Evolutionary conservation across 768 basidiomycete species (phyloP).

Genomic region (Cystobasidium ongulense): DNA sequence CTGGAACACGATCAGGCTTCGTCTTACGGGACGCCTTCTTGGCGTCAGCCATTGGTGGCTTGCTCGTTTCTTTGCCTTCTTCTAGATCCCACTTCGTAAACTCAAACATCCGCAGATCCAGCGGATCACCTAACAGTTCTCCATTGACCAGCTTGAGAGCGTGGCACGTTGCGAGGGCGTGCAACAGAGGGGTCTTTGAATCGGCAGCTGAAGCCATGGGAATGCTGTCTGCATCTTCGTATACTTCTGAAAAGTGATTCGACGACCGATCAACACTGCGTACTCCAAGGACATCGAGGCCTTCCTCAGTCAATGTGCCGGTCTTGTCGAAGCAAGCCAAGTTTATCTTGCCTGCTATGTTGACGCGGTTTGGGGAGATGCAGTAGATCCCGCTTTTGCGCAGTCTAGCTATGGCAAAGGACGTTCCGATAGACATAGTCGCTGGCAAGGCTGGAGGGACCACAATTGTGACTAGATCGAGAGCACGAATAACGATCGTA

Average conservation of each 20-base stretch:
- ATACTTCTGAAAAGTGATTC: conserved; percentile 78
- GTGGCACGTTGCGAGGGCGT: conserved; percentile 93
- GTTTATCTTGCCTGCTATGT: conserved; percentile 90
- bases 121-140: conserved; percentile 82
- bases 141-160: conserved; percentile 83
- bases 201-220: conserved; percentile 55
- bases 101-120: conserved; percentile 96
- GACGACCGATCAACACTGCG: conserved; percentile 67
- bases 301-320: conserved; percentile 95
- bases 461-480: conserved; percentile 92
- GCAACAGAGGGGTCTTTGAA: conserved; percentile 70
- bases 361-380: conserved; percentile 90
- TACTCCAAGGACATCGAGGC: conserved; percentile 90
- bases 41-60: conserved; percentile 43
- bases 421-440: conserved; percentile 91
- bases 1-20: conserved; percentile 36
- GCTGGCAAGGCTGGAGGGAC: conserved; percentile 96
- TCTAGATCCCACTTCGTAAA: conserved; percentile 95
- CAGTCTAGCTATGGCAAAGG: conserved; percentile 81
- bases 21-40: conserved; percentile 28
- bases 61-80: conserved; percentile 59
- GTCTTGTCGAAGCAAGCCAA: conserved; percentile 99
- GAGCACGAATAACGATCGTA: conserved; percentile 79
- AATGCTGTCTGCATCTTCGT: conserved; percentile 76
- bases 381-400: conserved; percentile 85